Conservation (phyloP, 805 yeast species). For the Starmerella asiatica region DNA sequence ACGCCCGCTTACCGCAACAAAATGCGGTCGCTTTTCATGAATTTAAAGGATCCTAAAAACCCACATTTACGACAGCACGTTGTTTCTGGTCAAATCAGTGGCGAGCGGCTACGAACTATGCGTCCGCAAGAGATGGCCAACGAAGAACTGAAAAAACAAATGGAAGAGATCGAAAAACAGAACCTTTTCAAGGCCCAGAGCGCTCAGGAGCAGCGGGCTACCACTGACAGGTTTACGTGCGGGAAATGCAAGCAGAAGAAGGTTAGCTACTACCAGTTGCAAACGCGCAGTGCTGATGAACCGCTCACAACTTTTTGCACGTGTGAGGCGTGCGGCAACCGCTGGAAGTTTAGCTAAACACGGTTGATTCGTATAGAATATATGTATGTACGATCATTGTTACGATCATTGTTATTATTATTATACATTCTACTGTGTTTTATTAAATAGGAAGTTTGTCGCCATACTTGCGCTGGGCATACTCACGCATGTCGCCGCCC, state of each 20-base stretch:
- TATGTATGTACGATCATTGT: neutral
- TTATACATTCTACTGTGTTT: neutral
- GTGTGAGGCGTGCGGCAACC: slow-evolving; percentile 91
- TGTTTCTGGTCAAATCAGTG: slow-evolving; percentile 49
- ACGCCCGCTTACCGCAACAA: slow-evolving; percentile 58
- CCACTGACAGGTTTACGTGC: slow-evolving; percentile 91
- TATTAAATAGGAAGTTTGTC: too few species aligned
- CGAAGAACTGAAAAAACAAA: slow-evolving; percentile 69
- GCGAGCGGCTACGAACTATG: slow-evolving; percentile 62
- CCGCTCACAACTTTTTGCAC: slow-evolving; percentile 97
- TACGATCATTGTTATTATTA: neutral
- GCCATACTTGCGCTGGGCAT: slow-evolving; percentile 15
- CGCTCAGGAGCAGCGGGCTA: slow-evolving; percentile 89
- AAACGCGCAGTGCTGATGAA: slow-evolving; percentile 97
- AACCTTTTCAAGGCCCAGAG: slow-evolving; percentile 95
- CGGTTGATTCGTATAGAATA: neutral
- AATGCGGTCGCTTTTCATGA: slow-evolving; percentile 74
- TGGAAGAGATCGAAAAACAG: slow-evolving; percentile 72
- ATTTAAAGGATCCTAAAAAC: slow-evolving; percentile 76
- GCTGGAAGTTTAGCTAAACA: slow-evolving; percentile 83
- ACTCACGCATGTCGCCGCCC: slow-evolving; percentile 10
- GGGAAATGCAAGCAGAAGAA: slow-evolving; percentile 96
- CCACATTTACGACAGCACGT: slow-evolving; percentile 67
- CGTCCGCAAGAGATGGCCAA: slow-evolving; percentile 94
- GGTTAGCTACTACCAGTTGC: slow-evolving; percentile 94